These are phyloP conservation scores for Glomus cerebriforme DNA, from an alignment of 192 early-diverging fungal genomes.

Conservation along the genomic window DNA sequence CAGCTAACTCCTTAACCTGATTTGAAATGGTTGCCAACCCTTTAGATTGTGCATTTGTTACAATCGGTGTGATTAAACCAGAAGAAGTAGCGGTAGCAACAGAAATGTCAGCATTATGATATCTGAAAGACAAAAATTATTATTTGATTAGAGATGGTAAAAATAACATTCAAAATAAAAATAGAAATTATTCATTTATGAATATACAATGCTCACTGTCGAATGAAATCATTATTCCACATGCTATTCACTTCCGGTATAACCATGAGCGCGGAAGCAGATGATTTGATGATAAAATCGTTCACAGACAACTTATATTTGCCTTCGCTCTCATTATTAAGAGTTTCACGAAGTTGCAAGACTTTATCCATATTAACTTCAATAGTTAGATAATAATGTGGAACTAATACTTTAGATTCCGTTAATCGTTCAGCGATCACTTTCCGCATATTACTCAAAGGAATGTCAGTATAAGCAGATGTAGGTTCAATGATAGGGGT, in stretches of 20 bases:
- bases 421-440: slow-evolving; percentile 76
- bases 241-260: slow-evolving; percentile 94
- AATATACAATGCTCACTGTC: slow-evolving; percentile 64
- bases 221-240: slow-evolving; percentile 82
- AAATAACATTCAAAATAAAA: too few relatives aligned
- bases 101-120: slow-evolving; percentile 89
- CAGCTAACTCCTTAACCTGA: slow-evolving; percentile 82
- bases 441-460: slow-evolving; percentile 77
- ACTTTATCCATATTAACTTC: slow-evolving; percentile 90
- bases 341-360: slow-evolving; percentile 80
- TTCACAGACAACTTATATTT: slow-evolving; percentile 98
- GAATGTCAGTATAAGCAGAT: slow-evolving; percentile 70
- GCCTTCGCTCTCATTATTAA: slow-evolving; percentile 83
- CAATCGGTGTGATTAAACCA: slow-evolving; percentile 96
- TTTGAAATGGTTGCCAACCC: slow-evolving; percentile 86
- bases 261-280: slow-evolving; percentile 82
- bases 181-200: neutral
- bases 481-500: slow-evolving; percentile 45
- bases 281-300: slow-evolving; percentile 98
- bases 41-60: slow-evolving; percentile 77
- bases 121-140: slow-evolving; percentile 42
- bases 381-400: slow-evolving; percentile 84
- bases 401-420: slow-evolving; percentile 74
- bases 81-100: slow-evolving; percentile 93
- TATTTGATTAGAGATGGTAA: neutral